Evolutionary conservation across 257 asterid genomes (phyloP).

Genomic region (Solanum chiquidenum): DNA sequence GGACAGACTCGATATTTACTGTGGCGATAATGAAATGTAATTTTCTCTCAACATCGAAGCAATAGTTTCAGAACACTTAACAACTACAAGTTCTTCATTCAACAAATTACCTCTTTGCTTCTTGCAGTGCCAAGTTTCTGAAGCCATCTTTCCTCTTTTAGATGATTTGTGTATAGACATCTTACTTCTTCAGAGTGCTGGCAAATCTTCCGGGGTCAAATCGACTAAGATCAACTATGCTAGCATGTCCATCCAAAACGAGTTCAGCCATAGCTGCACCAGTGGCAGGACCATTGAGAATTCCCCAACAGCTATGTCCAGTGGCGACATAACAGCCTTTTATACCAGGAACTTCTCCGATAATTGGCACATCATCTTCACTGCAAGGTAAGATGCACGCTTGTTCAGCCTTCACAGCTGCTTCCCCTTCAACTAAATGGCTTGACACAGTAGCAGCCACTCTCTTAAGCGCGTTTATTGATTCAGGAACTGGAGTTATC

Average conservation of each 20-base stretch:
- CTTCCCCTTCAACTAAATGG: conserved; percentile 56
- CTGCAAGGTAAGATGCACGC: conserved; percentile 86
- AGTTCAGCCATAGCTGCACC: conserved; percentile 84
- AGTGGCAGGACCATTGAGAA: conserved; percentile 87
- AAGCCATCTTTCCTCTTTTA: background rate
- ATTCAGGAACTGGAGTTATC: conserved; percentile 50
- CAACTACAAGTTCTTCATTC: background rate
- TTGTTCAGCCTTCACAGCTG: conserved; percentile 71
- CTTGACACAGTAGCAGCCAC: conserved; percentile 72
- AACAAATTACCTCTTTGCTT: background rate
- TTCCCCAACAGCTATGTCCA: conserved; percentile 96
- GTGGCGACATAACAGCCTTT: conserved; percentile 74
- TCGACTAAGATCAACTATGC: conserved; percentile 42
- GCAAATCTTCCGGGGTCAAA: conserved; percentile 58
- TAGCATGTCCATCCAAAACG: conserved; percentile 45
- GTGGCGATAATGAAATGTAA: background rate
- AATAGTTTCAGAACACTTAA: background rate
- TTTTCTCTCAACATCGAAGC: background rate
- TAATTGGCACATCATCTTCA: conserved; percentile 60
- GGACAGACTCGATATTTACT: background rate
- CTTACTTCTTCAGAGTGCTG: conserved; percentile 2
- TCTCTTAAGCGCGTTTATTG: conserved; percentile 47
- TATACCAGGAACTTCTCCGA: conserved; percentile 75
- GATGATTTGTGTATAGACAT: background rate
- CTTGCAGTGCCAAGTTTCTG: background rate